Base-by-base conservation (phyloP, 371 early-diverging fungal genomes). In the Rhizopus delemar region DNA sequence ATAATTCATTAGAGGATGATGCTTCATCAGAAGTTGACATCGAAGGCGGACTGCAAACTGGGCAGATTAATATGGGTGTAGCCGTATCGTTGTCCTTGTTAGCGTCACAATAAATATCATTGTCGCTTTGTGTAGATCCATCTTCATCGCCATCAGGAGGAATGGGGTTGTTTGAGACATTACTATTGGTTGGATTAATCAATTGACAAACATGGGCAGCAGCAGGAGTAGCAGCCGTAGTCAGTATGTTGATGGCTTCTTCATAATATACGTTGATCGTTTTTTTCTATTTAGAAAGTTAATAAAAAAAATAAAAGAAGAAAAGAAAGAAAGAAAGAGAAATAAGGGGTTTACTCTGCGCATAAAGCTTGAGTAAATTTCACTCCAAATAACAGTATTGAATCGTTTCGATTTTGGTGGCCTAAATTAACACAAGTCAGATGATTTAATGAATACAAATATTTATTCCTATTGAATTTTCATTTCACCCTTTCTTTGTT, bases 401-500 rank as follows among this genome's bases (percentile, higher is more conserved):
- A 55, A 61, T 51, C 45, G 51, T 54, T 61, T 55, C 36, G 51
- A 55, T 49, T 51, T 55, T 39, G 56, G 1, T 55, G 56, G 51
- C 34, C 56, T 61, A 56, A 49, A 54, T 41, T 32, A 53, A 60
- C 51, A 54, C 56, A 61, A 55, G 45, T 61, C 55, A 48, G 54
- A 28, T 54, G 61, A 54, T 48, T 41, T 53, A 60, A 60, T 41
- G 45, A 50, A 49, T 35, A 51, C 46, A 53, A 53, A 45, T 43
- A 55, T 35, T 59, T 34, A 52, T 51, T 56, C 29, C 56, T 55
- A 51, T 56, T 60, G 41, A 32, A 38, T 46, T 50, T 62, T 56
- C 46, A 62, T 38, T 62, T 62, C n/a, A 56, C 62, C 62, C 52
- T 56, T 62, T 51, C 31, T 62, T 51, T 56, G 56, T 38, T 16